Conservation (phyloP, 1,284 basidiomycete genomes). For the Cutaneotrichosporon sp. region DNA sequence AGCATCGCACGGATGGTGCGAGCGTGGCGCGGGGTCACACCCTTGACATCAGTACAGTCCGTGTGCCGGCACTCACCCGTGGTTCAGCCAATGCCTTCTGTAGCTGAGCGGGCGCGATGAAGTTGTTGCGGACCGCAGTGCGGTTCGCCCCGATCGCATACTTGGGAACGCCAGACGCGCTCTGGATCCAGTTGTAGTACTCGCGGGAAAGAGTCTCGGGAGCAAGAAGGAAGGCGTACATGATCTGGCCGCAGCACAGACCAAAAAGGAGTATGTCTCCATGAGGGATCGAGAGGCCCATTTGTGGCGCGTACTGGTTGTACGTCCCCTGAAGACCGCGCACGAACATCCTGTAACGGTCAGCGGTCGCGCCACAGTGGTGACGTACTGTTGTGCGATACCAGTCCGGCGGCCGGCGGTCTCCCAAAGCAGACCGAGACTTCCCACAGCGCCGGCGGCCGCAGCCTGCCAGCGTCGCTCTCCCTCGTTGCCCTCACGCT, state of each 20-base stretch:
- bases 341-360: constrained; percentile 47
- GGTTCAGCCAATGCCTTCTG: constrained; percentile 59
- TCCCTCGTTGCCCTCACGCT: constrained; percentile 59
- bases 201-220: constrained; percentile 79
- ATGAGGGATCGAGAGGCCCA: constrained; percentile 70
- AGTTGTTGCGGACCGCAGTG: constrained; percentile 61
- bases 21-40: constrained; percentile 40
- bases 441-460: constrained; percentile 74
- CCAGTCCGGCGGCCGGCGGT: constrained; percentile 65
- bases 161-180: constrained; percentile 66
- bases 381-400: constrained; percentile 74
- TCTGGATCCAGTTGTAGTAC: constrained; percentile 69
- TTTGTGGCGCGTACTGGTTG: constrained; percentile 46
- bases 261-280: constrained; percentile 82
- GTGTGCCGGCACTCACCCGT: constrained; percentile 53
- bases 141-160: constrained; percentile 65
- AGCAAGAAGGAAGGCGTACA: constrained; percentile 76
- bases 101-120: constrained; percentile 61
- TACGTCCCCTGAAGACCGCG: constrained; percentile 56
- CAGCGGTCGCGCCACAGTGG: neutral
- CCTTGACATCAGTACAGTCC: constrained; percentile 23
- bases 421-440: constrained; percentile 80
- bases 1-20: constrained; percentile 36
- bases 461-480: constrained; percentile 78
- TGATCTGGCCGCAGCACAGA: constrained; percentile 81